Evolutionary conservation across 345 rosid species (phyloP).

Genomic region (Cochlearia excelsa): DNA sequence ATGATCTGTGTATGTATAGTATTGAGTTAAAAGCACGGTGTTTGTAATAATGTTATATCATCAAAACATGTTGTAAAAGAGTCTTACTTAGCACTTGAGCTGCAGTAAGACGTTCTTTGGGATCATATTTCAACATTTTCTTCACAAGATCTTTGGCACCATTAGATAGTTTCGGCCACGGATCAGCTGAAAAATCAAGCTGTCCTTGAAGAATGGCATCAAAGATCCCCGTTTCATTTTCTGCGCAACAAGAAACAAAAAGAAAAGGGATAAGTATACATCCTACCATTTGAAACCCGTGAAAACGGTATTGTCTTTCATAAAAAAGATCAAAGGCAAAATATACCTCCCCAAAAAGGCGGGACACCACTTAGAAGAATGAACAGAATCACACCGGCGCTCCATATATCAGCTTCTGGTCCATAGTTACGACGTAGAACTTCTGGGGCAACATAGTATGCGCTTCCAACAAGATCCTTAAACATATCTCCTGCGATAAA

Average conservation of each 20-base stretch:
- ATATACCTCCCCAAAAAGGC: slow-evolving; percentile 92
- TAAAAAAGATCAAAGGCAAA: background rate
- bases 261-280: slow-evolving; percentile 3
- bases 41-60: background rate
- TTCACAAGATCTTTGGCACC: slow-evolving; percentile 90
- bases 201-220: slow-evolving; percentile 65
- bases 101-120: slow-evolving; percentile 75
- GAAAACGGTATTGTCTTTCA: slow-evolving; percentile 1
- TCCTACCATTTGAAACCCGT: background rate
- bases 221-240: slow-evolving; percentile 71
- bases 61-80: slow-evolving; percentile 3
- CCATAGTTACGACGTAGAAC: slow-evolving; percentile 76
- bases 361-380: slow-evolving; percentile 93
- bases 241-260: slow-evolving; percentile 40
- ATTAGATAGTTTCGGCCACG: slow-evolving; percentile 77
- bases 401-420: slow-evolving; percentile 89
- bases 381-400: slow-evolving; percentile 89
- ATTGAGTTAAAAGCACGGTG: background rate
- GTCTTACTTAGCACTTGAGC: slow-evolving; percentile 71
- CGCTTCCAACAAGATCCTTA: slow-evolving; percentile 95
- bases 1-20: slow-evolving; percentile 58
- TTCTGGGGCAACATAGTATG: slow-evolving; percentile 96
- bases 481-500: slow-evolving; percentile 59
- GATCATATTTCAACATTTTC: slow-evolving; percentile 74
- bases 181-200: slow-evolving; percentile 73